Percentiles rank a stretch among this genome's conserved stretches.
These are phyloP conservation scores for Trichomonas tenax DNA, from an alignment of 208 protist genomes.

Conservation along the genomic window DNA sequence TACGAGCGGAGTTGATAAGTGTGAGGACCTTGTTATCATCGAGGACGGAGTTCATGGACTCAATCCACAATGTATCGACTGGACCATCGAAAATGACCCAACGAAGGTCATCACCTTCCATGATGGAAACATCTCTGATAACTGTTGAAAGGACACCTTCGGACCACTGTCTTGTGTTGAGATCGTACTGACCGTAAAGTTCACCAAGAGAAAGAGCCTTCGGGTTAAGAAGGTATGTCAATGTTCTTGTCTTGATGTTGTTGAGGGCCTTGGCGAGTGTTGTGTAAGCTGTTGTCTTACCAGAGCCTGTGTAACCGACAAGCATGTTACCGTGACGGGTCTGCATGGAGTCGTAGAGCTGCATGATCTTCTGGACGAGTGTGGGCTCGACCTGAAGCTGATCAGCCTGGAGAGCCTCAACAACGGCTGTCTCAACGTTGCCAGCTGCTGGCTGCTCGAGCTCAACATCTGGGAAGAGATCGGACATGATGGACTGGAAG, in stretches of 20 bases:
- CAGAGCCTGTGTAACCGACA: constrained; percentile 72
- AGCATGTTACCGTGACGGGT: constrained; percentile 92
- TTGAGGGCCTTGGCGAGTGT: constrained; percentile 53
- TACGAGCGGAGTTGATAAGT: constrained; percentile 87
- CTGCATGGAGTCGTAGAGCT: constrained; percentile 81
- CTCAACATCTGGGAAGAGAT: constrained; percentile 80
- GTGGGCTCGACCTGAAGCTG: constrained; percentile 24
- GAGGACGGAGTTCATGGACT: constrained; percentile 96
- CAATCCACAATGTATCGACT: constrained; percentile 95
- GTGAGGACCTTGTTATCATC: constrained; percentile 97
- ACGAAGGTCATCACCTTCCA: constrained; percentile 69
- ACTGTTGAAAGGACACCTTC: constrained; percentile 83
- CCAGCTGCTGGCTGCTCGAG: constrained; percentile 55
- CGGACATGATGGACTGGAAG: constrained; percentile 73
- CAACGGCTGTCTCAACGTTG: constrained; percentile 58
- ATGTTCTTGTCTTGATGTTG: constrained; percentile 7
- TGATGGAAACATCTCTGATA: constrained; percentile 70
- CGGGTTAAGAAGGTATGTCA: constrained; percentile 67
- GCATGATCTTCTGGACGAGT: constrained; percentile 60
- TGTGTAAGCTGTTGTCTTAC: constrained; percentile 80
- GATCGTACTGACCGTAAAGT: constrained; percentile 87
- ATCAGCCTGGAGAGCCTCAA: constrained; percentile 52
- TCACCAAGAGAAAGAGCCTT: constrained; percentile 85
- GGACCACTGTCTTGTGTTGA: constrained; percentile 84
- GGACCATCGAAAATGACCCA: constrained; percentile 93